Evolutionary conservation across 1,284 basidiomycete species (phyloP), one percentile per base, ranked within the genome.

Genomic region (Moesziomyces sp.): DNA sequence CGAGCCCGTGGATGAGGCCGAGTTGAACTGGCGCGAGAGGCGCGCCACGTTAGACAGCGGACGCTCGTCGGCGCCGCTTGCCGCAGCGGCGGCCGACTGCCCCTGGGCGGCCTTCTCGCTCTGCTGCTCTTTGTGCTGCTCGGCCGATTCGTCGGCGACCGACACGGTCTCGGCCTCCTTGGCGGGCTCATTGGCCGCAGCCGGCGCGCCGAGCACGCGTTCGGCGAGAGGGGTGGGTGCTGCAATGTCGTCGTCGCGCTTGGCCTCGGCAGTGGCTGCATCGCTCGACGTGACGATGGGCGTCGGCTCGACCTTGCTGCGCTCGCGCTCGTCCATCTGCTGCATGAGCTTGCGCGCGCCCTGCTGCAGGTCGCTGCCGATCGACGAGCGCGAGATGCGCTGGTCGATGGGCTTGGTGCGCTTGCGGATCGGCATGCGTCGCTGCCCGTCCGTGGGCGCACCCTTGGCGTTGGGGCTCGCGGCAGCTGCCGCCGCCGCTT

Each of bases 401-500:
- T 94, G 91, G 85, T 97, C 95, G 46, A 97, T 87, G 0, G 91
- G 91, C 0, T 91, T 91, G 1, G 94, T 96, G 53, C 93, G 91
- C 82, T 95, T 96, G 46, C 94, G 89, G 23, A 90, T 83, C 6
- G 93, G 93, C 55, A 91, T 87, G 62, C 89, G 90, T 50, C 93
- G 65, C 50, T 64, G 55, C 6, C 59, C 63, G 9, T 30, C 33
- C 2, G 42, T 26, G n/a, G 53, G 46, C 3, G 58, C 50, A 16
- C 43, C 19, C 26, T 40, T 57, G 14, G 24, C 33, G 42, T 48
- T 57, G 3, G 59, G 55, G 28, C 51, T 62, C 2, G 43, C 47
- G 7, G 38, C 14, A 7, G 43, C 54, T 2, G 48, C 46, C 11
- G 47, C 52, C 8, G 58, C 62, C 16, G 49, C 51, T 80, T 96